Evolutionary conservation across 2,329 filamentous ascomycete species (phyloP), one percentile per base, ranked within the genome.

Genomic region (Cladosporium sp.): DNA sequence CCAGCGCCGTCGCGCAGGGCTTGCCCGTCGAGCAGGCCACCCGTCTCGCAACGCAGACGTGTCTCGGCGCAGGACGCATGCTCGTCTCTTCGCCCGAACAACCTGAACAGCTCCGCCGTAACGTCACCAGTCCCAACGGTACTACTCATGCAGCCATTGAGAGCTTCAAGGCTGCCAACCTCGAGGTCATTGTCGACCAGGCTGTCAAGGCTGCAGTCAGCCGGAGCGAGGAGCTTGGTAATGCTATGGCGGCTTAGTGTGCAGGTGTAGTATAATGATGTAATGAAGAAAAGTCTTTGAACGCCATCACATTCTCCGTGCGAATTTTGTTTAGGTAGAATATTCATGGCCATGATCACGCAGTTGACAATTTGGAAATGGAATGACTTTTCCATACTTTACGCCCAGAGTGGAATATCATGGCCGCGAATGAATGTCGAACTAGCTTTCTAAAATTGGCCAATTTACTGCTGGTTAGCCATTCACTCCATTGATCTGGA

Each of bases 51-150:
- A 64, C 60, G 11, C 66, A 69, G 58, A 69, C 66, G 12, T 69
- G 66, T 55, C 58, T 69, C 5, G 66, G 66, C 14, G 66, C 66
- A 20, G 66, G 66, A 3, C 65, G 64, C 60, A 69, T 69, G 66
- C 58, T 68, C 7, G 60, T 67, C 7, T 61, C 66, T 39, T 61
- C 65, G 8, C 57, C 64, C 1, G 66, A 67, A 14, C 39, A 61
- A 20, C 66, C 66, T 3, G 59, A 63, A 19, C 66, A 69, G 58
- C 58, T 69, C 5, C 59, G 67, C 28, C 66, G 67, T 55, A 69
- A 69, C 38, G 66, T 67, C 36, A 69, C 66, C n/a, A 68, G 66
- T 39, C 66, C 65, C 5, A 69, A 68, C 36, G 67, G 67, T 5
- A 67, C 67, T 2, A 67, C 67, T 15, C 65, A 68, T 17, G 66